A percentile compares a stretch with the other conserved stretches of the same genome.
These are phyloP conservation scores for Diatrype stigma DNA, from an alignment of 2,329 filamentous ascomycete genomes.

Conservation along the genomic window DNA sequence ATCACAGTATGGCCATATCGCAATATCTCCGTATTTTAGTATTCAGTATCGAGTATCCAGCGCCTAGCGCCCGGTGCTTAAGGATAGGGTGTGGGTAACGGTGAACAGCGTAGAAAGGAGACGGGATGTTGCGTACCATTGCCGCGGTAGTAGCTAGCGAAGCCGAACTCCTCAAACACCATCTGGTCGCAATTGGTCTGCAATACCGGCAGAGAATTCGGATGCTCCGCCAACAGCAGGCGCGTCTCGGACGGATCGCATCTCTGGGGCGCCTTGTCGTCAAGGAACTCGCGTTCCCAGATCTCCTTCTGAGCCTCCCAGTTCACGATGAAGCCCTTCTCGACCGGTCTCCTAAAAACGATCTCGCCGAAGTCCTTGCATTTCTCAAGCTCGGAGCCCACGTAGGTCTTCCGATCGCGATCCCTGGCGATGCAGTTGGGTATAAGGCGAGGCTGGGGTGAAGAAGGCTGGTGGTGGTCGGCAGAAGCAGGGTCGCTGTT, in stretches of 20 bases:
- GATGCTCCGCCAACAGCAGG: slow-evolving; percentile 78
- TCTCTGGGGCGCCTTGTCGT: slow-evolving; percentile 58
- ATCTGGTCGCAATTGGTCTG: slow-evolving; percentile 94
- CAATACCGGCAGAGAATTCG: slow-evolving; percentile 74
- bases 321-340: slow-evolving; percentile 92
- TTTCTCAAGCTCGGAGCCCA: slow-evolving; percentile 71
- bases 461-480: slow-evolving; percentile 20
- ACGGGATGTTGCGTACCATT: slow-evolving; percentile 47
- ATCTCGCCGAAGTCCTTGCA: slow-evolving; percentile 90
- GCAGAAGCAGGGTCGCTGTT: slow-evolving; percentile 29
- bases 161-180: slow-evolving; percentile 95
- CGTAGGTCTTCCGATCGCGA: slow-evolving; percentile 72
- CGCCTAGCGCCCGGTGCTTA: too few species aligned
- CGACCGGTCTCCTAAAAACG: slow-evolving; percentile 80
- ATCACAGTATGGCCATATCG: too few species aligned
- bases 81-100: too few species aligned
- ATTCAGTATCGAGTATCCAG: too few species aligned
- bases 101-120: too few species aligned
- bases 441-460: slow-evolving; percentile 62
- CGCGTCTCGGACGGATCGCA: slow-evolving; percentile 80
- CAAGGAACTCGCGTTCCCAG: slow-evolving; percentile 87
- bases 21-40: too few species aligned
- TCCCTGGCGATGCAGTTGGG: slow-evolving; percentile 88
- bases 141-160: slow-evolving; percentile 77
- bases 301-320: slow-evolving; percentile 96